Evolutionary conservation across 345 rosid genomes (phyloP).

Genomic region (Barbarea vulgaris): DNA sequence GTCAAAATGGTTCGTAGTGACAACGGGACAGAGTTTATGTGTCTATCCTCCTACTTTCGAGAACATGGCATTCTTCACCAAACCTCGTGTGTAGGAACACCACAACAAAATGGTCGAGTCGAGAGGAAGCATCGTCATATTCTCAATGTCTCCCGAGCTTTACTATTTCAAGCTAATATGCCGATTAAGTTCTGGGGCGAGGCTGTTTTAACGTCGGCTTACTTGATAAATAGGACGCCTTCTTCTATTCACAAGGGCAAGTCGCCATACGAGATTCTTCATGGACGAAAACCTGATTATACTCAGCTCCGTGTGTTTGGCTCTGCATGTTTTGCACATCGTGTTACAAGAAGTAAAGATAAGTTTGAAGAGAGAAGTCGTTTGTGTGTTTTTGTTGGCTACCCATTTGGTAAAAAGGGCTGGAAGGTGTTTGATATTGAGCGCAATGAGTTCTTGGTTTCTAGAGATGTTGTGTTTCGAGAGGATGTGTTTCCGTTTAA

Average conservation of each 20-base stretch:
- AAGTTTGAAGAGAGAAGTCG: background rate
- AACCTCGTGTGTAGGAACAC: background rate
- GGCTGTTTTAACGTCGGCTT: background rate
- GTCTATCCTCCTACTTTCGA: background rate
- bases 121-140: too few relatives aligned
- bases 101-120: background rate
- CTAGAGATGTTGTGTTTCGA: background rate
- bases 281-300: fast-evolving
- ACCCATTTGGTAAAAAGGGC: background rate
- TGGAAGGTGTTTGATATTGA: background rate
- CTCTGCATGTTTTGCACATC: fast-evolving
- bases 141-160: background rate
- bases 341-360: background rate
- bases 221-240: fast-evolving
- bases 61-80: background rate
- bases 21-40: background rate
- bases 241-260: background rate
- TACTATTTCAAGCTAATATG: background rate
- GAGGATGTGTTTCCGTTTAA: background rate
- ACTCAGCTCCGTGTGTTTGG: background rate
- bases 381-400: fast-evolving
- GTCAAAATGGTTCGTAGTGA: background rate
- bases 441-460: fast-evolving
- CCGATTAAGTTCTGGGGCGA: background rate
- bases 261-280: background rate